Percentiles rank a stretch among this genome's conserved stretches.
Conservation (phyloP, 1,139 yeast species). For the Scheffersomyces insectosa region DNA sequence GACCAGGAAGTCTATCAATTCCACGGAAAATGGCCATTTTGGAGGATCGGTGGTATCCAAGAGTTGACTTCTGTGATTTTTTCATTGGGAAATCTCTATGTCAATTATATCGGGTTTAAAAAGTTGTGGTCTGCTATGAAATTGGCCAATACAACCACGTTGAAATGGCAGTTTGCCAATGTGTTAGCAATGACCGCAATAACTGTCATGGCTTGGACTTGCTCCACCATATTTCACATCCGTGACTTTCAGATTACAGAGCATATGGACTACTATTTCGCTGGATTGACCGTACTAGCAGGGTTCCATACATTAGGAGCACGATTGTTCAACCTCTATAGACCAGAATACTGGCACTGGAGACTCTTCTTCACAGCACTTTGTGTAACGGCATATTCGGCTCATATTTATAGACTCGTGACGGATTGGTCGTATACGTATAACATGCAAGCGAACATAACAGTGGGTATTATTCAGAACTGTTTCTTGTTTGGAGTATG, state of each 20-base stretch:
- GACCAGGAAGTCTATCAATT: constrained; percentile 70
- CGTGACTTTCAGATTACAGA: constrained; percentile 82
- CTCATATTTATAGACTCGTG: constrained; percentile 68
- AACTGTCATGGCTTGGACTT: constrained; percentile 87
- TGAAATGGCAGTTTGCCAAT: constrained; percentile 20
- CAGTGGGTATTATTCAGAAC: constrained; percentile 76
- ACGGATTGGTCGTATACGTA: constrained; percentile 88
- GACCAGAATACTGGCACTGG: constrained; percentile 26
- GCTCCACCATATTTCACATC: constrained; percentile 83
- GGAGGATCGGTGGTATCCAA: constrained; percentile 72
- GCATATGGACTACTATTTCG: constrained; percentile 85
- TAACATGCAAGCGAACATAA: constrained; percentile 88
- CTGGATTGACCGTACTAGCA: constrained; percentile 80
- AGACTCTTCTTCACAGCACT: constrained; percentile 35
- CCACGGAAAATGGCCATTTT: constrained; percentile 98
- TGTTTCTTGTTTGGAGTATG: constrained; percentile 35
- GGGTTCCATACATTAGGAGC: constrained; percentile 72
- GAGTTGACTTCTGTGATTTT: constrained; percentile 83
- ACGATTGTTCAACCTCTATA: constrained; percentile 59
- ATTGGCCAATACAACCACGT: constrained; percentile 9
- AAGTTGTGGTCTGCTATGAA: constrained; percentile 27
- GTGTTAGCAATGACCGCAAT: constrained; percentile 50
- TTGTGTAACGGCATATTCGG: constrained; percentile 52
- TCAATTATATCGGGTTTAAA: constrained; percentile 64
- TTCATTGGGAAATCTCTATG: constrained; percentile 75